Evolutionary conservation across 2,329 filamentous ascomycete species (phyloP).

Genomic region (Claviceps paspali): DNA sequence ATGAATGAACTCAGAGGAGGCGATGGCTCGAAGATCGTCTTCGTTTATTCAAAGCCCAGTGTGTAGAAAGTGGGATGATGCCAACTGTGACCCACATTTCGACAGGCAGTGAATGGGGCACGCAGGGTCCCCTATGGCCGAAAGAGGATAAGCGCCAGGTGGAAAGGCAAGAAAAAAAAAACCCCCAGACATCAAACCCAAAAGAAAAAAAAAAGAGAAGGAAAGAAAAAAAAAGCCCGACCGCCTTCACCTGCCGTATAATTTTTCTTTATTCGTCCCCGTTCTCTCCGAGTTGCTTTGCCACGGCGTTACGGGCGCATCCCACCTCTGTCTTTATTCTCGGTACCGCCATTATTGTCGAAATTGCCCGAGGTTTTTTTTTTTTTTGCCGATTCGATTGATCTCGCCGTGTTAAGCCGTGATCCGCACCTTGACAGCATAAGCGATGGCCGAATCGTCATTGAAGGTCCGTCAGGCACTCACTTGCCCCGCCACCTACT

Average conservation of each 20-base stretch:
- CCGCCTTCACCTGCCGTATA: conserved; percentile 6
- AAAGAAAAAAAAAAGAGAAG: too few species aligned
- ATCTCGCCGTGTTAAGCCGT: neutral
- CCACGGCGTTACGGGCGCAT: neutral
- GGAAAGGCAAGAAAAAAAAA: conserved; percentile 7
- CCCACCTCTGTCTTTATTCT: neutral
- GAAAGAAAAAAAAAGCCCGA: conserved; percentile 5
- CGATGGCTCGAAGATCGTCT: too few species aligned
- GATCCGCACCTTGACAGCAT: neutral
- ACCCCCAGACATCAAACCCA: conserved; percentile 1
- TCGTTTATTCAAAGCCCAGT: too few species aligned
- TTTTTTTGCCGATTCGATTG: too few species aligned
- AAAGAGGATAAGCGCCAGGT: neutral
- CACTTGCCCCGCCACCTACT: conserved; percentile 14
- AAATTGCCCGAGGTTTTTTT: too few species aligned
- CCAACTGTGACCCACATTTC: neutral
- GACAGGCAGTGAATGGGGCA: neutral
- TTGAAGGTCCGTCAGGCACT: conserved; percentile 28
- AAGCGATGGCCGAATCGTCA: conserved; percentile 27
- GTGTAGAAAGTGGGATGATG: too few species aligned
- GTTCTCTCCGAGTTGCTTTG: neutral
- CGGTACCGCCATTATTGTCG: too few species aligned
- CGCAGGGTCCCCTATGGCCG: neutral
- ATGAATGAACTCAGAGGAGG: too few species aligned
- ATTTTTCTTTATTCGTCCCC: neutral